phyloP scores from a whole-genome alignment of 768 basidiomycete genomes.

The Kwoniella pini region DNA sequence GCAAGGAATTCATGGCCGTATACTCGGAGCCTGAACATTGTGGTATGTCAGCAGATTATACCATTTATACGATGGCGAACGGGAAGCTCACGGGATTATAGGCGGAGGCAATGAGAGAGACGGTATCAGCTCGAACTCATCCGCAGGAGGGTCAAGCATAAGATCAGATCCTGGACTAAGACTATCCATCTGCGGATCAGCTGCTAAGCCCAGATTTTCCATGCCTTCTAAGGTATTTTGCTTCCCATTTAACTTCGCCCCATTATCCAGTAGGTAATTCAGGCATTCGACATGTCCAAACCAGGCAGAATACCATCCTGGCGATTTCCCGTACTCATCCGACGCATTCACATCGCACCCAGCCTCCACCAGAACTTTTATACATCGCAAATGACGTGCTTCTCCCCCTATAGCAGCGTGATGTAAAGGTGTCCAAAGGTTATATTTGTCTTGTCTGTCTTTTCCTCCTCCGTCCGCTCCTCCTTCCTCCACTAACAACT shows the following conservation, averaged over 20 bases:
- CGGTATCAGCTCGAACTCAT: slow-evolving; percentile 85
- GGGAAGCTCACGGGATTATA: slow-evolving; percentile 80
- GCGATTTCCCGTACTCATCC: slow-evolving; percentile 81
- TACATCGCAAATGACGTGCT: slow-evolving; percentile 62
- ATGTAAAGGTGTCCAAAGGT: slow-evolving; percentile 96
- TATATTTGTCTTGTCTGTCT: slow-evolving; percentile 94
- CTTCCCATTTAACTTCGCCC: slow-evolving; percentile 44
- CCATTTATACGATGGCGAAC: no score
- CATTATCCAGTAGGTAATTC: slow-evolving; percentile 43
- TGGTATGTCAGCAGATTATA: no score
- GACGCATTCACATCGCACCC: slow-evolving; percentile 71
- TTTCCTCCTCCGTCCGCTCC: slow-evolving; percentile 59
- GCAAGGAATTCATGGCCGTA: slow-evolving; percentile 90
- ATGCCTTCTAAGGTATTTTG: slow-evolving; percentile 35
- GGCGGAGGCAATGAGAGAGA: slow-evolving; percentile 94
- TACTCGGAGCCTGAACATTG: slow-evolving; percentile 63
- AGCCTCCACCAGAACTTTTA: slow-evolving; percentile 74
- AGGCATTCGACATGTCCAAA: slow-evolving; percentile 61
- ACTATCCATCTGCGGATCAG: slow-evolving; percentile 48
- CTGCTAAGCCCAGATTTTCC: slow-evolving; percentile 48
- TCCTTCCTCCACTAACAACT: slow-evolving; percentile 65
- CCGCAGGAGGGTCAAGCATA: slow-evolving; percentile 59
- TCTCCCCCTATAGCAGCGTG: slow-evolving; percentile 85
- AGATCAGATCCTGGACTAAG: slow-evolving; percentile 50
- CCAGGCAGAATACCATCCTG: slow-evolving; percentile 96